These are phyloP conservation scores for Fusarium setosum DNA, from an alignment of 2,329 filamentous ascomycete genomes.

Conservation along the genomic window DNA sequence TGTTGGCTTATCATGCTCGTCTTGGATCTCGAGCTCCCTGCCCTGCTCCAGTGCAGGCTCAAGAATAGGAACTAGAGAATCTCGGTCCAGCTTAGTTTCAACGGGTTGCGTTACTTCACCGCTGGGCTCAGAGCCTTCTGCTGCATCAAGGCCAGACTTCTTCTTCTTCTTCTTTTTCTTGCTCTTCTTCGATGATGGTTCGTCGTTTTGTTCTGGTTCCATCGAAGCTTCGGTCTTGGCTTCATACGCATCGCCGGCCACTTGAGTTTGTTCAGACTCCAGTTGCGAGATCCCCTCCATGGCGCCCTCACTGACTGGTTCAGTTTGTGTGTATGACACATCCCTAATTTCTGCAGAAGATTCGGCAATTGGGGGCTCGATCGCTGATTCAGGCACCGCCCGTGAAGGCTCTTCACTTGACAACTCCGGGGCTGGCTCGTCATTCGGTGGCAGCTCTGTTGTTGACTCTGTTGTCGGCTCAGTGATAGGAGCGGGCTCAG, in stretches of 20 bases:
- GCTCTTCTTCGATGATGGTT: constrained; percentile 14
- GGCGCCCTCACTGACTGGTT: background rate
- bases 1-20: background rate
- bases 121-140: background rate
- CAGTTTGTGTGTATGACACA: background rate
- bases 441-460: background rate
- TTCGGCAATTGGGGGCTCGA: background rate
- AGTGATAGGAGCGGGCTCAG: background rate
- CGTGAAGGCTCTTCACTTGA: background rate
- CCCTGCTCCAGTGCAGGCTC: background rate
- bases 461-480: background rate
- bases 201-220: background rate
- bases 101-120: background rate
- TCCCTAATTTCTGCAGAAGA: background rate
- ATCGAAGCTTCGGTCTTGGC: background rate
- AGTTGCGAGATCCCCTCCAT: background rate
- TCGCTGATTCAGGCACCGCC: background rate
- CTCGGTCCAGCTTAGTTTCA: background rate
- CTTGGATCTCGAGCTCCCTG: background rate
- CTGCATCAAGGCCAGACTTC: background rate
- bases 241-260: background rate
- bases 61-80: background rate
- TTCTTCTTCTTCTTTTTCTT: constrained; percentile 12
- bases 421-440: background rate
- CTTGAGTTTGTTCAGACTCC: background rate